Percentiles rank a stretch among this genome's conserved stretches.
Evolutionary conservation across 768 basidiomycete genomes (phyloP).

Genomic region (Lepiota subincarnata): DNA sequence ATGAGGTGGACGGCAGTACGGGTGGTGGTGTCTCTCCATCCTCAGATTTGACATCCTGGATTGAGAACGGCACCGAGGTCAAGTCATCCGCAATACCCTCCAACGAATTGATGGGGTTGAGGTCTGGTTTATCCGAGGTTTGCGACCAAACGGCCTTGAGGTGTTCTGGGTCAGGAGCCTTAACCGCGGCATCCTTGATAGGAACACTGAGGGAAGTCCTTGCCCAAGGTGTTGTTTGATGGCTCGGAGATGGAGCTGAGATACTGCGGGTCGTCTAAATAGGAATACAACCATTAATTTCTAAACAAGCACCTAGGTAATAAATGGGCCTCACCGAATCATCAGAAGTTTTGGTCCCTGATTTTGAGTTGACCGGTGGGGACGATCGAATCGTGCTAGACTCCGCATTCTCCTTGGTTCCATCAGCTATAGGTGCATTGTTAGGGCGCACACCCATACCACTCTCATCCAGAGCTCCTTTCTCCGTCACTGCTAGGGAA

Average conservation of each 20-base stretch:
- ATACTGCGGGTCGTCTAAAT: constrained; percentile 40
- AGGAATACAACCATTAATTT: constrained; percentile 5
- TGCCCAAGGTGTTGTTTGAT: constrained; percentile 45
- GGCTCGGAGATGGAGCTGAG: constrained; percentile 38
- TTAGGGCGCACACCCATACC: neutral
- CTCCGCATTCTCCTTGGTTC: neutral
- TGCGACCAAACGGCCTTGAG: constrained; percentile 84
- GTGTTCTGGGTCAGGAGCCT: constrained; percentile 78
- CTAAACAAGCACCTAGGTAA: neutral
- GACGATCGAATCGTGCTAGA: neutral
- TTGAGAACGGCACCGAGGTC: constrained; percentile 70
- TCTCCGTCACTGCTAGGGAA: neutral
- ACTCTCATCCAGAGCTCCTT: neutral
- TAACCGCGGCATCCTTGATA: constrained; percentile 63
- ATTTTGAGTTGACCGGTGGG: constrained; percentile 21
- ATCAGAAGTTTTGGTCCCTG: constrained; percentile 50
- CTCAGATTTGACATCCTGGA: constrained; percentile 85
- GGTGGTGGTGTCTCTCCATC: constrained; percentile 80
- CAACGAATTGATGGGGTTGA: constrained; percentile 71
- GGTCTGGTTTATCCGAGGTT: constrained; percentile 63
- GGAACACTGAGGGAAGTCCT: constrained; percentile 51
- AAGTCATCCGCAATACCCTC: constrained; percentile 83
- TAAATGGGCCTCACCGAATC: constrained; percentile 48
- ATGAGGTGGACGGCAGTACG: constrained; percentile 49
- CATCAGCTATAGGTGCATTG: neutral